Evolutionary conservation across 192 early-diverging fungal genomes (phyloP).

Genomic region (Podila verticillata): DNA sequence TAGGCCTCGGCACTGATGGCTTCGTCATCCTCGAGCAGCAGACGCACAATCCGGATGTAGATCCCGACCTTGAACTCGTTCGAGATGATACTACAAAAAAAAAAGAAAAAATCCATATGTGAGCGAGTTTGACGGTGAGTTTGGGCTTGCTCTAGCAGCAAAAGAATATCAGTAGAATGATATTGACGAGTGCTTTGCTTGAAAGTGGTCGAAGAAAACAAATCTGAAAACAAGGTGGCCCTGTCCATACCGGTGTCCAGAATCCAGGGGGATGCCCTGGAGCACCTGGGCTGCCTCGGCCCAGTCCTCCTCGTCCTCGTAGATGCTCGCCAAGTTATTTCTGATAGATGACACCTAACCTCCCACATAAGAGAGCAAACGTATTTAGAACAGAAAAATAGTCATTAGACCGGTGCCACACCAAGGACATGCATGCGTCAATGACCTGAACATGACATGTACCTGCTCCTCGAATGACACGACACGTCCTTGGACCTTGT

Average conservation of each 20-base stretch:
- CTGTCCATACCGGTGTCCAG: conserved; percentile 73
- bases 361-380: not conserved
- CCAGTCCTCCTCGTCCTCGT: conserved; percentile 81
- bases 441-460: not conserved
- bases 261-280: conserved; percentile 91
- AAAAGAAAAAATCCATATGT: no score
- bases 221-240: not conserved
- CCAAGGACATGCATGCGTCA: not conserved
- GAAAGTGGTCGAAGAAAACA: conserved; percentile 14
- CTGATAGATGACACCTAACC: conserved; percentile 74
- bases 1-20: conserved; percentile 81
- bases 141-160: not conserved
- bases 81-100: conserved; percentile 54
- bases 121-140: not conserved
- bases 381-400: not conserved
- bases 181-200: conserved; percentile 1
- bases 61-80: conserved; percentile 79
- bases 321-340: conserved; percentile 77
- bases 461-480: conserved; percentile 90
- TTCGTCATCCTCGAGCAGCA: conserved; percentile 89
- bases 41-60: conserved; percentile 86
- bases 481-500: conserved; percentile 72
- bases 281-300: conserved; percentile 87
- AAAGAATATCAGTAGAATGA: conserved; percentile 18
- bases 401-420: not conserved